A percentile compares a stretch with the other conserved stretches of the same genome.
Evolutionary conservation across 2,329 filamentous ascomycete species (phyloP).

Genomic region (Aspergillus sp.): DNA sequence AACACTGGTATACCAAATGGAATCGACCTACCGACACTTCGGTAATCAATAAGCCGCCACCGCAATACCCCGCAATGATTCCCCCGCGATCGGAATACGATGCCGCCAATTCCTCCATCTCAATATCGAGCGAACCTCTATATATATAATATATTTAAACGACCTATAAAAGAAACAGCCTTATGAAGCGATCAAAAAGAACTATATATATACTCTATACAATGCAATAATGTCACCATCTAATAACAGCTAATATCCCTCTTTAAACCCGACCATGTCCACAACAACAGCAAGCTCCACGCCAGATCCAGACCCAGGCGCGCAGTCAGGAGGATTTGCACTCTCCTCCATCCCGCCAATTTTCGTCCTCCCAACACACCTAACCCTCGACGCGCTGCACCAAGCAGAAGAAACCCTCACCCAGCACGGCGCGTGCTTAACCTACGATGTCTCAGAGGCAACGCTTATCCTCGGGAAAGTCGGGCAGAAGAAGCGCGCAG

Average conservation of each 20-base stretch:
- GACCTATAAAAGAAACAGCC: background rate
- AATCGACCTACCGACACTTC: background rate
- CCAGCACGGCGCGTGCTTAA: slow-evolving; percentile 57
- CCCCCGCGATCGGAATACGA: background rate
- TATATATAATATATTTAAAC: background rate
- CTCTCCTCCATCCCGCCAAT: slow-evolving; percentile 59
- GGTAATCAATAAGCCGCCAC: too few relatives aligned
- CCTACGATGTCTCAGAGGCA: slow-evolving; percentile 71
- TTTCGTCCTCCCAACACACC: slow-evolving; percentile 70
- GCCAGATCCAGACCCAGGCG: background rate
- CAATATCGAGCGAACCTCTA: background rate
- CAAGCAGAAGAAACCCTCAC: slow-evolving; percentile 64
- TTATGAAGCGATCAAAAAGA: background rate
- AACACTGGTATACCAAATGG: background rate
- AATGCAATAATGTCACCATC: background rate
- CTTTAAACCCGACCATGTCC: slow-evolving; percentile 1
- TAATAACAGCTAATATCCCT: background rate
- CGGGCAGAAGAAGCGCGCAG: slow-evolving; percentile 66
- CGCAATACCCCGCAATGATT: background rate
- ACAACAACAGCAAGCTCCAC: slow-evolving; percentile 22
- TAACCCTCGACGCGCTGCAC: slow-evolving; percentile 63
- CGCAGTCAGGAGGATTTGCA: slow-evolving; percentile 6
- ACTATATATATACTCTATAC: background rate
- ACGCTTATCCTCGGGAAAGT: slow-evolving; percentile 73
- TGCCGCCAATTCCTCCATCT: background rate